Conservation (phyloP, 2,329 filamentous ascomycete species). For the Leptodontidium sp. region DNA sequence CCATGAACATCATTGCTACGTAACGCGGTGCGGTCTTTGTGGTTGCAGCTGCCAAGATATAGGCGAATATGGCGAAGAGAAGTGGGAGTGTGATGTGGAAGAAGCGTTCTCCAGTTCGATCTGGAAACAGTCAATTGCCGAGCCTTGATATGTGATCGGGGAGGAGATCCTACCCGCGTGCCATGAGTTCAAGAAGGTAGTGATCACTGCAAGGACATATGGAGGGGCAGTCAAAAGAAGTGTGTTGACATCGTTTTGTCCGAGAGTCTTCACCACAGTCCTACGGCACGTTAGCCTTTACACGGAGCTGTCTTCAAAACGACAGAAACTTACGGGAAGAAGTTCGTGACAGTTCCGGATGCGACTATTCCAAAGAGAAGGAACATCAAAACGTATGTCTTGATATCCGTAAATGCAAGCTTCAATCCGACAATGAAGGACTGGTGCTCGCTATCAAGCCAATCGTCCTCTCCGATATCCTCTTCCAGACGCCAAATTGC, state of each 20-base stretch:
- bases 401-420: constrained; percentile 62
- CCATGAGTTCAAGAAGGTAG: constrained; percentile 70
- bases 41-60: constrained; percentile 73
- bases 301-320: constrained; percentile 56
- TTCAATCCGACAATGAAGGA: constrained; percentile 61
- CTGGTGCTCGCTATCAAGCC: constrained; percentile 63
- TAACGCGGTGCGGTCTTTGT: constrained; percentile 69
- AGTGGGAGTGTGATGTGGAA: constrained; percentile 72
- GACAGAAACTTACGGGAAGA: constrained; percentile 59
- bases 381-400: constrained; percentile 48
- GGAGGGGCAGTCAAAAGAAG: constrained; percentile 72
- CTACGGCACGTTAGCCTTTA: constrained; percentile 43
- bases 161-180: constrained; percentile 57
- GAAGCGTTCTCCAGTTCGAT: constrained; percentile 75
- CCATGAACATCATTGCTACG: constrained; percentile 77
- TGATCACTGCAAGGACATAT: constrained; percentile 68
- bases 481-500: constrained; percentile 69
- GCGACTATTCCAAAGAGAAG: constrained; percentile 64
- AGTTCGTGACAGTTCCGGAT: constrained; percentile 69
- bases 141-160: neutral
- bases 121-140: constrained; percentile 44
- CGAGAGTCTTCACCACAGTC: constrained; percentile 73
- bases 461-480: constrained; percentile 71
- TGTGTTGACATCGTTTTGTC: constrained; percentile 66
- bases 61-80: constrained; percentile 67